Base-by-base conservation (phyloP, 2,329 filamentous ascomycete genomes). In the Aspergillus candidus region DNA sequence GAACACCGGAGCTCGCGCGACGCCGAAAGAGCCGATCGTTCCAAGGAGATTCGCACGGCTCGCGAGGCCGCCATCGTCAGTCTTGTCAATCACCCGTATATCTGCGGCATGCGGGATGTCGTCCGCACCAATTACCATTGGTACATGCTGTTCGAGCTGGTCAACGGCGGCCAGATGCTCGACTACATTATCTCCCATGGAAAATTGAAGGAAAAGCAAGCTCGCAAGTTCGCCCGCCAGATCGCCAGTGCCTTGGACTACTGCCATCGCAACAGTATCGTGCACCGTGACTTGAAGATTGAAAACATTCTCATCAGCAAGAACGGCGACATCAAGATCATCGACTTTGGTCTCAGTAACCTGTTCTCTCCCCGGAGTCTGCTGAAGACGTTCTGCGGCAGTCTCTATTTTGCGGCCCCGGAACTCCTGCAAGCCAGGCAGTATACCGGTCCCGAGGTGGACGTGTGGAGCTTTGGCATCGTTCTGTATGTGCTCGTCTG, bases 131-230 rank as follows among this genome's bases (percentile, higher is more conserved):
- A 93, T 60, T 93, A 96, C 65, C 93, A 98, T 69, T 98, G 93
- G 93, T 98, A 98, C 70, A 98, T 98, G 93, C 82, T 98, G 40
- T 98, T 95, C 62, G 93, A 98, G 71, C 96, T 93, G 66, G 93
- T 98, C 68, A 96, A 98, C 62, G 93, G 93, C 38, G 93, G 93
- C 13, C 93, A 98, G 71, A 97, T 98, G 93, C 82, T 98, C 49
- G 93, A 98, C 72, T 98, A 97, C 70, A 98, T 98, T 66, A 98
- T 98, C 63, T 96, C 90, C 3, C 93, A 98, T 61, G 93, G 91
- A 46, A 87, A 94, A 60, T 75, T 98, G 51, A 97, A 97, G 75
- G 93, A 98, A 72, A 97, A 97, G 70, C 91, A 95, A 69, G 93
- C 93, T 7, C 83, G 93, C 59, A 97, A 97, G 66, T 98, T 98